Base-by-base conservation (phyloP, 2,329 filamentous ascomycete genomes). In the Colletotrichum siamense region DNA sequence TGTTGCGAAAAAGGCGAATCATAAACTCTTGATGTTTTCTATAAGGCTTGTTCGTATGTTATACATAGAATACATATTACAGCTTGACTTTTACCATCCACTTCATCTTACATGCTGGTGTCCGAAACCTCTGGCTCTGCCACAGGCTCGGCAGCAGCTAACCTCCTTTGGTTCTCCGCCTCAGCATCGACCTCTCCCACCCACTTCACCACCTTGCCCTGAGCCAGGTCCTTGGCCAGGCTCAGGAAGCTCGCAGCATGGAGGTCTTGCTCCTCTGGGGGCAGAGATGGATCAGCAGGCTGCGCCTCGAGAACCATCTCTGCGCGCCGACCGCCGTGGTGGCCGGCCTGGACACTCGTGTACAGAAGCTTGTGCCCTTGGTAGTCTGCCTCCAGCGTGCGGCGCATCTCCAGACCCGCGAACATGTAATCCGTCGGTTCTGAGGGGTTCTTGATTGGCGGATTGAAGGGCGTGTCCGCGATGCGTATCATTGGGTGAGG, bases 351-450 rank as follows among this genome's bases (percentile, higher is more conserved):
- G 77, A 91, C 85, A 79, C 85, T 88, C 24, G 86, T 89, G 84
- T 91, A 91, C 9, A 84, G 85, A 10, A 92, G 82, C 13, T 81
- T 87, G 82, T 89, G 87, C 59, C 84, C 86, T 8, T 83, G 77
- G 81, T 87, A 88, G 3, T 85, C 80, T 52, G 87, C 82, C 12
- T 87, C 83, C 63, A 88, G 82, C 28, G 84, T 82, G 73, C 89
- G 88, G 62, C 88, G 89, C 52, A 92, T 84, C 79, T 92, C 90
- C 3, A 91, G 84, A 9, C 90, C 89, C 64, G 85, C 84, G 80
- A 91, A 91, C 18, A 85, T 71, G 79, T 86, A 75, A 32, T 79
- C 24, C 24, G 39, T n/a, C 6, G 36, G 49, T 12, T 65, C 49
- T 8, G 39, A 36, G 8, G 67, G 15, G n/a, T 22, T 69, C 32